These are phyloP conservation scores for Cymbopogon citratus DNA, from an alignment of 176 grass and related monocot species.

Conservation along the genomic window DNA sequence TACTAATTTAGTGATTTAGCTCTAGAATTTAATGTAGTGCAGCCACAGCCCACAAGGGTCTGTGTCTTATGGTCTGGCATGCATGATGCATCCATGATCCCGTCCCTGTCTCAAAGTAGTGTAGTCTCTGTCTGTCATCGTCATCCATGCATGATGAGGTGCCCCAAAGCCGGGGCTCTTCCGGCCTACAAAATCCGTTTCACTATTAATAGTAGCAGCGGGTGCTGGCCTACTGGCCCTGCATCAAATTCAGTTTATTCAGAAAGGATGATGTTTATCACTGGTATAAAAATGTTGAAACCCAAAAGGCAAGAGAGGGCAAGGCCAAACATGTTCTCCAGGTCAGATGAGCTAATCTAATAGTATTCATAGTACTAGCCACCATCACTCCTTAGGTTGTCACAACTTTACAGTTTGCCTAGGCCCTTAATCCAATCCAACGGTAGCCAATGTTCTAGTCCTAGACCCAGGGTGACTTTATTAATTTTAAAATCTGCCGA, in stretches of 20 bases:
- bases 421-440: not conserved
- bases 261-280: not conserved
- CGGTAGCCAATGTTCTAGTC: too few relatives aligned
- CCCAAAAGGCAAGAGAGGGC: not conserved
- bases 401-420: not conserved
- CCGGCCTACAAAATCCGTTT: not conserved
- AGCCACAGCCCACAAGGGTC: not conserved
- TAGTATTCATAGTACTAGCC: not conserved
- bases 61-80: not conserved
- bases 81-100: not conserved
- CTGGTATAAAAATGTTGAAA: not conserved
- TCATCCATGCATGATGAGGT: not conserved
- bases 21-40: not conserved
- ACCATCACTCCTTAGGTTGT: not conserved
- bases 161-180: not conserved
- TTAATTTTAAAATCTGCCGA: too few relatives aligned
- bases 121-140: not conserved
- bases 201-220: not conserved
- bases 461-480: too few relatives aligned
- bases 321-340: not conserved
- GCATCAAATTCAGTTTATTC: not conserved
- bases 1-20: too few relatives aligned
- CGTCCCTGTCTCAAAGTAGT: not conserved
- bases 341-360: slow-evolving; percentile 1
- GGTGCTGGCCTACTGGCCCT: not conserved